These are phyloP conservation scores for Schizonepeta tenuifolia DNA, from an alignment of 257 asterid species.

Conservation along the genomic window DNA sequence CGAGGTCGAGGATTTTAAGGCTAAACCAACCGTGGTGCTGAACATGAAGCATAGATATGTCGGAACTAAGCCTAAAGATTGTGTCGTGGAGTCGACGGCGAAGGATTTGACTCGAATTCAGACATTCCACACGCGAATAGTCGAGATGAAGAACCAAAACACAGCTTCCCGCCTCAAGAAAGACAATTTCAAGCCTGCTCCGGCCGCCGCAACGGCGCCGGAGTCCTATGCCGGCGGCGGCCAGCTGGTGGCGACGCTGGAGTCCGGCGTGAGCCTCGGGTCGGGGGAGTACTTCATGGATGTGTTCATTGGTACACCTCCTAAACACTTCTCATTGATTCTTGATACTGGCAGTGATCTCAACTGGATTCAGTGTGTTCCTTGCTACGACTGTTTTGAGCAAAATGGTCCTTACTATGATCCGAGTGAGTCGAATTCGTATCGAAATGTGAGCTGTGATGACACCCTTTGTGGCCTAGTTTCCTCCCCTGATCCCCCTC, in stretches of 20 bases:
- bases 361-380: constrained; percentile 91
- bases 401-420: constrained; percentile 75
- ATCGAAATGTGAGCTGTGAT: constrained; percentile 56
- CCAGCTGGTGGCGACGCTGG: constrained; percentile 76
- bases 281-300: constrained; percentile 87
- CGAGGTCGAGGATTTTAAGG: constrained; percentile 23
- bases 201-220: constrained; percentile 33
- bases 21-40: constrained; percentile 54
- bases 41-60: constrained; percentile 60
- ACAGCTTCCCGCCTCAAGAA: constrained; percentile 43
- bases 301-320: constrained; percentile 88
- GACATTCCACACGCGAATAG: constrained; percentile 60
- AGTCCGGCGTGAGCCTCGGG: constrained; percentile 62
- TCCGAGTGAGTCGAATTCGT: constrained; percentile 62
- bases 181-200: constrained; percentile 8
- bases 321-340: constrained; percentile 76
- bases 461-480: constrained; percentile 78
- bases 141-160: constrained; percentile 64
- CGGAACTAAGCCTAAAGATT: constrained; percentile 45
- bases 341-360: constrained; percentile 96
- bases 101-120: constrained; percentile 76
- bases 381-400: constrained; percentile 87
- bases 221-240: constrained; percentile 43
- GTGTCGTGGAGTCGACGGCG: constrained; percentile 56
- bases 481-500: constrained; percentile 77